A percentile compares a stretch with the other conserved stretches of the same genome.
Evolutionary conservation across 2,329 filamentous ascomycete genomes (phyloP).

Genomic region (Ophiocordyceps robertsii): DNA sequence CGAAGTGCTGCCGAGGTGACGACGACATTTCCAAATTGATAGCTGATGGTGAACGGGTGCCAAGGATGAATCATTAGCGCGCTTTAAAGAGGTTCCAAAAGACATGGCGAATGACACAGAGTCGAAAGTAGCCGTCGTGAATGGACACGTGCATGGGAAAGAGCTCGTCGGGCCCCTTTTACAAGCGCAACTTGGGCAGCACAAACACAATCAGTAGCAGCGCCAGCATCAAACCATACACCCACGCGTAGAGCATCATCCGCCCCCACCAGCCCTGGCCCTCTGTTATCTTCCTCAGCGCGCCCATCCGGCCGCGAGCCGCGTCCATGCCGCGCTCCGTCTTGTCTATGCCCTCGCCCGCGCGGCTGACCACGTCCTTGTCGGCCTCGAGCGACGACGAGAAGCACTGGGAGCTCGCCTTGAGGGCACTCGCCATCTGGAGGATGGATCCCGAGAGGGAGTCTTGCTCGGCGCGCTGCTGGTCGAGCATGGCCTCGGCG

Average conservation of each 20-base stretch:
- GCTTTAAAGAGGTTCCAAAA: too few species aligned
- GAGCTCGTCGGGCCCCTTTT: constrained; percentile 6
- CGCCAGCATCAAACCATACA: constrained; percentile 68
- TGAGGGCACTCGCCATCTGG: constrained; percentile 63
- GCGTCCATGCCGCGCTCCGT: constrained; percentile 65
- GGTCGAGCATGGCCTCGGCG: constrained; percentile 59
- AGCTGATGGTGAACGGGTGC: too few species aligned
- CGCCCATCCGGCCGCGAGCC: constrained; percentile 65
- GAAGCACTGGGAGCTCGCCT: constrained; percentile 61
- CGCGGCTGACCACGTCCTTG: constrained; percentile 57
- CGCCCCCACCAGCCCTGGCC: constrained; percentile 79
- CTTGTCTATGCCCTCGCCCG: constrained; percentile 62
- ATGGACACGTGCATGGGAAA: background rate
- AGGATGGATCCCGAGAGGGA: constrained; percentile 70
- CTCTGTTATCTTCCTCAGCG: constrained; percentile 67
- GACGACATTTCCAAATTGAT: too few species aligned
- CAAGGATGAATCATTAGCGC: too few species aligned
- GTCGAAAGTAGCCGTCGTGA: too few species aligned
- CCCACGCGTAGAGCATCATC: constrained; percentile 72
- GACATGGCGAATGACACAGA: too few species aligned
- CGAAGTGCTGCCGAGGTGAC: too few species aligned
- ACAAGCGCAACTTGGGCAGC: constrained; percentile 80
- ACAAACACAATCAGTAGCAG: constrained; percentile 73
- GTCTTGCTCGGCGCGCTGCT: constrained; percentile 74
- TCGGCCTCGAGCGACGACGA: constrained; percentile 55